Conservation (phyloP, 2,329 filamentous ascomycete species). For the Trichoderma guizhouense region DNA sequence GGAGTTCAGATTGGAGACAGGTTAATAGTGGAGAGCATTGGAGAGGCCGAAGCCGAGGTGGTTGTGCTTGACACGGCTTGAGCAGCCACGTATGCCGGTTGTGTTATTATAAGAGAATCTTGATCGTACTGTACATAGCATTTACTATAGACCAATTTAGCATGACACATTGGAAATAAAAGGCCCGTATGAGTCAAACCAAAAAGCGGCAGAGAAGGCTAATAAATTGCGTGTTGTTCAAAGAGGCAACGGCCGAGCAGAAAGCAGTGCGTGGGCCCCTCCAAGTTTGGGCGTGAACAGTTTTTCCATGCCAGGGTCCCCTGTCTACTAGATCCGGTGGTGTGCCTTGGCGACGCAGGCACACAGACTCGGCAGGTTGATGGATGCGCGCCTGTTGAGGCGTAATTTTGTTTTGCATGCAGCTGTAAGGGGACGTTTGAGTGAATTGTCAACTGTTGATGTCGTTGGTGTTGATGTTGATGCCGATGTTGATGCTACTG, state of each 20-base stretch:
- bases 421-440: background rate
- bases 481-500: background rate
- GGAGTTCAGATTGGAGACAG: conserved; percentile 61
- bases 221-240: background rate
- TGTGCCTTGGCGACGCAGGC: conserved; percentile 11
- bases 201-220: background rate
- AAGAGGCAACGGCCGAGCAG: conserved; percentile 13
- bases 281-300: background rate
- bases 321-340: background rate
- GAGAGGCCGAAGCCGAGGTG: conserved; percentile 67
- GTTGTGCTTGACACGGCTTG: conserved; percentile 58
- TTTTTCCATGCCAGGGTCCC: background rate
- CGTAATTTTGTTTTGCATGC: conserved; percentile 1
- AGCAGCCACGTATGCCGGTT: background rate
- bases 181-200: conserved; percentile 11
- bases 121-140: background rate
- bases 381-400: background rate
- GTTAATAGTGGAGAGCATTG: conserved; percentile 63
- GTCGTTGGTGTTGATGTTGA: background rate
- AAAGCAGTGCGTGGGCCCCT: background rate
- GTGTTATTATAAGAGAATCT: background rate
- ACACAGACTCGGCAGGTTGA: background rate
- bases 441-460: background rate
- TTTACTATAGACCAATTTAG: background rate
- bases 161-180: conserved; percentile 1